phyloP scores from a whole-genome alignment of 257 asterid genomes.

The Linaria vulgaris region DNA sequence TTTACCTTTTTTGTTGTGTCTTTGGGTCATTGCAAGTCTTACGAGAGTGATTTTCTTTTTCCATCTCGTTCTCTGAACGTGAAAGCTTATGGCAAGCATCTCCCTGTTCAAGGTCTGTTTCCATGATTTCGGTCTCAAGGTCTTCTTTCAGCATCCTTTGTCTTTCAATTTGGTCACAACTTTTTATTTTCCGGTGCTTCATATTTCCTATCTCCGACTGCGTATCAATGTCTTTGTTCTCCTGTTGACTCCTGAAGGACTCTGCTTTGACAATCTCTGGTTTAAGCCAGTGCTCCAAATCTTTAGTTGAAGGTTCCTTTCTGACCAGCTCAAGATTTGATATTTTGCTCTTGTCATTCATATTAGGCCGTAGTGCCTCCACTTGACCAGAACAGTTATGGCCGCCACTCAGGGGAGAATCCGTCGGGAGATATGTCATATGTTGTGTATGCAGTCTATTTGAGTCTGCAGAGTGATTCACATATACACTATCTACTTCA shows the following conservation, averaged over 20 bases:
- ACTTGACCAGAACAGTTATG: conserved; percentile 26
- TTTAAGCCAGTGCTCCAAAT: conserved; percentile 37
- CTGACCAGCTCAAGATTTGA: conserved; percentile 32
- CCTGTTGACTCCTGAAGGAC: conserved; percentile 43
- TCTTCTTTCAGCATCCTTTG: conserved; percentile 41
- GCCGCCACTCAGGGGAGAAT: conserved; percentile 26
- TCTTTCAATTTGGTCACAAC: conserved; percentile 34
- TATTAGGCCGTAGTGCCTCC: conserved; percentile 31
- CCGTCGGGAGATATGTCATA: conserved; percentile 22
- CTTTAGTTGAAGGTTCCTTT: conserved; percentile 32
- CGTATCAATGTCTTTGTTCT: conserved; percentile 38
- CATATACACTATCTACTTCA: conserved; percentile 50
- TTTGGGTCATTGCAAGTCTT: conserved; percentile 38
- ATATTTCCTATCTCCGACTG: conserved; percentile 37
- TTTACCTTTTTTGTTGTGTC: conserved; percentile 49
- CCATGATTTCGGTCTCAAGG: conserved; percentile 36
- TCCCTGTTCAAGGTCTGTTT: conserved; percentile 39
- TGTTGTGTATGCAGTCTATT: conserved; percentile 26
- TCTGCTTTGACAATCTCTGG: conserved; percentile 38
- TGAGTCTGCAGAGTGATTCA: conserved; percentile 39
- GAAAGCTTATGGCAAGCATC: conserved; percentile 40
- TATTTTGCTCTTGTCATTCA: conserved; percentile 31
- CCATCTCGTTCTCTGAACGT: conserved; percentile 37
- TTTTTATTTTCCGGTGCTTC: conserved; percentile 35
- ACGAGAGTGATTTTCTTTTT: conserved; percentile 27